These are phyloP conservation scores for Hyaloscypha finlandica DNA, from an alignment of 495 filamentous ascomycete species.

Conservation along the genomic window DNA sequence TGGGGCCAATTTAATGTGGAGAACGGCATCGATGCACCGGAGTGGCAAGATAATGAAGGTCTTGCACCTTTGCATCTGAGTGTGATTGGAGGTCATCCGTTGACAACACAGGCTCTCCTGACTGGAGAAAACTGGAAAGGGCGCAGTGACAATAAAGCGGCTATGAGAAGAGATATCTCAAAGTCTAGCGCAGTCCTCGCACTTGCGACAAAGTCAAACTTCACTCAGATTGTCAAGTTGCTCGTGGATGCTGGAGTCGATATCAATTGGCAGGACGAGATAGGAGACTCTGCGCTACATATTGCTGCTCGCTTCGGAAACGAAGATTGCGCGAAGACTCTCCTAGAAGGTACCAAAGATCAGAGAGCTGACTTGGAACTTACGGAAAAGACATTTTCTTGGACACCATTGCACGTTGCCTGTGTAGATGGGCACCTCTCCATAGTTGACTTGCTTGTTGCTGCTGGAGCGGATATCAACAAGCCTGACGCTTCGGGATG, in stretches of 20 bases:
- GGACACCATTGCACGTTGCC: slow-evolving; percentile 92
- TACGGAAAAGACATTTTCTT: slow-evolving; percentile 80
- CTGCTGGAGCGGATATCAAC: slow-evolving; percentile 72
- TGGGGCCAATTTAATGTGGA: slow-evolving; percentile 87
- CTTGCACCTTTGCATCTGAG: slow-evolving; percentile 89
- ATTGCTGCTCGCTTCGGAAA: slow-evolving; percentile 89
- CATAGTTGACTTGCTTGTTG: slow-evolving; percentile 70
- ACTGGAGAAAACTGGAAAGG: slow-evolving; percentile 76
- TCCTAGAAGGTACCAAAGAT: slow-evolving; percentile 66
- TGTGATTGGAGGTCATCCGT: slow-evolving; percentile 86
- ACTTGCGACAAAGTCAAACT: slow-evolving; percentile 84
- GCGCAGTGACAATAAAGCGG: slow-evolving; percentile 55
- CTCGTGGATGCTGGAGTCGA: slow-evolving; percentile 90
- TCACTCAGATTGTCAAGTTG: slow-evolving; percentile 76
- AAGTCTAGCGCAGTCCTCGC: slow-evolving; percentile 90
- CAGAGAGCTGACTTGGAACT: slow-evolving; percentile 78
- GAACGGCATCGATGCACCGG: slow-evolving; percentile 77
- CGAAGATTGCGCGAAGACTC: slow-evolving; percentile 70
- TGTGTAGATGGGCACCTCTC: slow-evolving; percentile 80
- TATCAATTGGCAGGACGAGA: slow-evolving; percentile 89
- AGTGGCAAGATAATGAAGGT: slow-evolving; percentile 92
- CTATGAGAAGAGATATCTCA: slow-evolving; percentile 66
- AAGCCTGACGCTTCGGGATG: slow-evolving; percentile 84
- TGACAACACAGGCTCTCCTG: slow-evolving; percentile 79
- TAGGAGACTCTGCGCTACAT: slow-evolving; percentile 92